These are phyloP conservation scores for Trichoderma pleuroti DNA, from an alignment of 2,329 filamentous ascomycete species.

Conservation along the genomic window DNA sequence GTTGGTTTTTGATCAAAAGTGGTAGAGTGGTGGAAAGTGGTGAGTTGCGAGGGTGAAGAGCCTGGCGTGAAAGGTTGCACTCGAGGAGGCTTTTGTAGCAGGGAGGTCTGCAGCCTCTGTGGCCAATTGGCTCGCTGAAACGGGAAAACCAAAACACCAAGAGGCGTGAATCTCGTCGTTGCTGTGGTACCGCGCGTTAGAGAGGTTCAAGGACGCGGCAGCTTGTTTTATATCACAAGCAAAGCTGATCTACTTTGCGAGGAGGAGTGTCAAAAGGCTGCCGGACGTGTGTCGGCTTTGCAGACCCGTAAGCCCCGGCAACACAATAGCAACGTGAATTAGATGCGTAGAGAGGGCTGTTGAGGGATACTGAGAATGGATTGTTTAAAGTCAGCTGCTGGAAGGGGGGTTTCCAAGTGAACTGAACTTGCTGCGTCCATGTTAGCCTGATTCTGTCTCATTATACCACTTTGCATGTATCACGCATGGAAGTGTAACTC, in stretches of 20 bases:
- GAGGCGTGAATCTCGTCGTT: background rate
- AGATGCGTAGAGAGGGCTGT: background rate
- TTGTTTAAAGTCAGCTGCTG: background rate
- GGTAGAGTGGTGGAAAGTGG: constrained; percentile 1
- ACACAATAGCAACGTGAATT: background rate
- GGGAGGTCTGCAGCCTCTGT: background rate
- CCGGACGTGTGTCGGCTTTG: background rate
- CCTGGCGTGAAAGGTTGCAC: background rate
- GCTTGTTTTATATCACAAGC: background rate
- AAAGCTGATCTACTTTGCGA: background rate
- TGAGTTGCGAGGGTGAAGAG: background rate
- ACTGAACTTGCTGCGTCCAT: background rate
- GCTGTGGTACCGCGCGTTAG: background rate
- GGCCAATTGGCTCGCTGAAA: background rate
- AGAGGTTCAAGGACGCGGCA: background rate
- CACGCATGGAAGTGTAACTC: background rate
- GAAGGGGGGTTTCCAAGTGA: background rate
- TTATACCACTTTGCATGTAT: background rate
- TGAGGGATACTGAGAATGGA: background rate
- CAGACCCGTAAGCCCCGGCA: background rate
- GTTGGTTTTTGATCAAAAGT: background rate
- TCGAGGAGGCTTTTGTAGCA: background rate
- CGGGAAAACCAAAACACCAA: background rate
- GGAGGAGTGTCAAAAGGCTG: background rate
- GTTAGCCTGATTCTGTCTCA: background rate